Percentiles rank a stretch among this genome's conserved stretches.
Evolutionary conservation across 2,329 filamentous ascomycete species (phyloP).

Genomic region (Ilyonectria mors-panacis): DNA sequence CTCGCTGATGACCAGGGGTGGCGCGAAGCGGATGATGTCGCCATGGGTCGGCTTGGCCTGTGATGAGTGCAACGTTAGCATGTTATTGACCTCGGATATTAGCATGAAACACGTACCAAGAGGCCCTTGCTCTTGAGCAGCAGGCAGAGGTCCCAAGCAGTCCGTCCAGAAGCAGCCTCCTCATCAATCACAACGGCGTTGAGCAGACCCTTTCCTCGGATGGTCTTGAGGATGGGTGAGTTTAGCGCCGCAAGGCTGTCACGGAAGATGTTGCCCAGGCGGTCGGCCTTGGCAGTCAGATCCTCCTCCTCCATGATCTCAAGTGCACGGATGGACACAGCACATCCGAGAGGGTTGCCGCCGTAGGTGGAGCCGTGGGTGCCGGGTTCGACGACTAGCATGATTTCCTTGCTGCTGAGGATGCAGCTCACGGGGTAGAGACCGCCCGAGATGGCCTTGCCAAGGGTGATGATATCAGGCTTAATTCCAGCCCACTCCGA

Average conservation of each 20-base stretch:
- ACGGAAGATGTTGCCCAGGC: slow-evolving; percentile 86
- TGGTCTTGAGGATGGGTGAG: slow-evolving; percentile 83
- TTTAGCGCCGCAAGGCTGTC: slow-evolving; percentile 82
- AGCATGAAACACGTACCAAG: slow-evolving; percentile 72
- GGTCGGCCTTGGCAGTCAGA: slow-evolving; percentile 86
- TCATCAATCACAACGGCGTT: slow-evolving; percentile 99
- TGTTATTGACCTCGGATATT: neutral
- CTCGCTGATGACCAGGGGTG: slow-evolving; percentile 94
- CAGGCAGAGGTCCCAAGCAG: slow-evolving; percentile 97
- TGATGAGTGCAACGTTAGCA: slow-evolving; percentile 16
- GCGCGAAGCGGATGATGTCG: slow-evolving; percentile 98
- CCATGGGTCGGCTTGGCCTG: slow-evolving; percentile 98
- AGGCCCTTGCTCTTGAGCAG: slow-evolving; percentile 96
- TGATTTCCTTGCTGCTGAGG: slow-evolving; percentile 88
- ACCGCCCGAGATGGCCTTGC: slow-evolving; percentile 97
- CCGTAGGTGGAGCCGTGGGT: slow-evolving; percentile 99
- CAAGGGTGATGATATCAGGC: slow-evolving; percentile 93
- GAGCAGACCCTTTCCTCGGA: slow-evolving; percentile 93
- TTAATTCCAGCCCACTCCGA: slow-evolving; percentile 96
- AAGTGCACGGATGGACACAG: slow-evolving; percentile 93
- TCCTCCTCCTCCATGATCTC: slow-evolving; percentile 95
- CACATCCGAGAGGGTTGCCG: slow-evolving; percentile 95
- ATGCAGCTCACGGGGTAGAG: slow-evolving; percentile 99
- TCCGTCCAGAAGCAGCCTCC: slow-evolving; percentile 84
- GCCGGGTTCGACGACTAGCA: slow-evolving; percentile 95